Base-by-base conservation (phyloP, 495 filamentous ascomycete genomes). In the Neurospora sp. region DNA sequence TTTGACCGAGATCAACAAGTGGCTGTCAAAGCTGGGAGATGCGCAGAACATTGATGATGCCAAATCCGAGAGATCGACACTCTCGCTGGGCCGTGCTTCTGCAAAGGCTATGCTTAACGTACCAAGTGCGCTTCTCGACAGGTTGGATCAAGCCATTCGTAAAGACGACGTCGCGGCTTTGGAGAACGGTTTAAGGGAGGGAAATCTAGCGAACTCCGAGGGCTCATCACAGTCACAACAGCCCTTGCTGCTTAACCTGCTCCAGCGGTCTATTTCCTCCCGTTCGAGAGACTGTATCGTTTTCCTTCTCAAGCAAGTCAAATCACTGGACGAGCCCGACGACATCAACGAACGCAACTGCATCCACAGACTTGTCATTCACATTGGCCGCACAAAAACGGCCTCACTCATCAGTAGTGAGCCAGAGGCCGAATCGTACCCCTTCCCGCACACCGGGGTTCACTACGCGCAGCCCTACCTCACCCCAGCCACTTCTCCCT, bases 341-440 rank as follows among this genome's bases (percentile, higher is more conserved):
- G 96, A 98, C 81, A 92, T 98, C 75, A 97, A 98, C 81, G 90
- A 91, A 76, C 92, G 95, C 11, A 99, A 97, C 78, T 94, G 93
- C 77, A 88, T 99, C 31, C 96, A 99, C 79, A 90, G 96, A 19
- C 85, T 98, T 10, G 90, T 98, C 62, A 96, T 98, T 74, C 89
- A 92, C 11, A 94, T 97, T 76, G 95, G 94, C 42, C 88, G 94
- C 24, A 88, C 90, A 11, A 93, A 94, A 81, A 87, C 89, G 0
- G 87, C 86, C 7, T 85, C 85, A 21, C 87, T 86, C 21, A 83
- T 84, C 28, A 73, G 78, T 43, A 71, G 34, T 73, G 80, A 86
- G 28, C 78, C 86, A 15, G 87, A 91, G 34, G 82, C 84, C 36
- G 82, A 85, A 38, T 75, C 87, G 2, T 82, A 75, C 21, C 81